A percentile compares a stretch with the other conserved stretches of the same genome.
Conservation (phyloP, 768 basidiomycete genomes). For the Basidioascus undulatus region DNA sequence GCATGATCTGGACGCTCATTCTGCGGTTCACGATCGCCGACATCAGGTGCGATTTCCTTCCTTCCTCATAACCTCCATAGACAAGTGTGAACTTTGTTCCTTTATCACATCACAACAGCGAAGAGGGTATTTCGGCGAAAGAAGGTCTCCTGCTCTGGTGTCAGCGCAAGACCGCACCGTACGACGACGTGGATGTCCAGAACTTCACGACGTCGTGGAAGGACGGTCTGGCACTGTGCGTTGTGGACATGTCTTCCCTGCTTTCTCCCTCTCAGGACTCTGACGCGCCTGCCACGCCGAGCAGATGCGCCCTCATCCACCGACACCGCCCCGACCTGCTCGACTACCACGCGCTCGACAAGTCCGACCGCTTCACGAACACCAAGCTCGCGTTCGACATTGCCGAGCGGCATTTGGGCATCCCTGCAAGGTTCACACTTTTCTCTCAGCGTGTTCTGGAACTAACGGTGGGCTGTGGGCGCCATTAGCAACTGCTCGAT, state of each 20-base stretch:
- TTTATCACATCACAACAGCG: conserved; percentile 27
- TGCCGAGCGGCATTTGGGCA: conserved; percentile 66
- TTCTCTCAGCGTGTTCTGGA: not conserved
- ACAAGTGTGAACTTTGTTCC: conserved; percentile 1
- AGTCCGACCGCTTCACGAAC: conserved; percentile 60
- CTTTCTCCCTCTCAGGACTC: conserved; percentile 1
- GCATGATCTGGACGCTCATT: conserved; percentile 97
- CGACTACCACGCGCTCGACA: conserved; percentile 66
- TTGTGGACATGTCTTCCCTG: conserved; percentile 8
- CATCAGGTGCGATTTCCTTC: conserved; percentile 44
- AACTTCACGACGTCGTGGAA: conserved; percentile 85
- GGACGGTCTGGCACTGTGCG: conserved; percentile 82
- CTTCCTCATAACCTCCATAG: not conserved
- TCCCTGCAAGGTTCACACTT: conserved; percentile 29
- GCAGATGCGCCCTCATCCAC: conserved; percentile 87
- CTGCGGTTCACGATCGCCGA: conserved; percentile 93
- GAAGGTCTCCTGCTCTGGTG: conserved; percentile 95
- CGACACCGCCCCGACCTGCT: conserved; percentile 87
- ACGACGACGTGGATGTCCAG: conserved; percentile 75
- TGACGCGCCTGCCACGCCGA: not conserved
- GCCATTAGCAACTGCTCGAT: conserved; percentile 63
- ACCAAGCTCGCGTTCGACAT: conserved; percentile 68
- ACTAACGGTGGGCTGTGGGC: conserved; percentile 4
- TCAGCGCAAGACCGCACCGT: conserved; percentile 79
- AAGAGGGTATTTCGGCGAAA: conserved; percentile 95